Percentiles rank a stretch among this genome's conserved stretches.
phyloP scores from a whole-genome alignment of 2,329 filamentous ascomycete genomes.

The Rhynchosporium graminicola region DNA sequence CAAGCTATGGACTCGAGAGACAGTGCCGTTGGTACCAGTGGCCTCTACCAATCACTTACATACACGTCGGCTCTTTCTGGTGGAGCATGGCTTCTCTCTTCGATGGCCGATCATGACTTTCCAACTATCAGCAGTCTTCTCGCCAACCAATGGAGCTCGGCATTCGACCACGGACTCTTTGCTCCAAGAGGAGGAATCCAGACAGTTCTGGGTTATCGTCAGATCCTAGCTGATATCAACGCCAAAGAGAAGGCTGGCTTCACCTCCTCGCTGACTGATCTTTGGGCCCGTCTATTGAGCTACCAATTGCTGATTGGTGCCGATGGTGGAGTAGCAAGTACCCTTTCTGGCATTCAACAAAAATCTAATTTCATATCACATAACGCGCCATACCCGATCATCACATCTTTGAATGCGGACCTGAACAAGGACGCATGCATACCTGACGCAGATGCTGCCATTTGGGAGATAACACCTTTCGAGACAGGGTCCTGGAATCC shows the following conservation, averaged over 20 bases:
- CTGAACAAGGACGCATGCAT: conserved; percentile 5
- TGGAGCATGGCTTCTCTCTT: conserved; percentile 26
- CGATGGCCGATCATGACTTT: conserved; percentile 22
- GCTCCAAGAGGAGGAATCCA: neutral
- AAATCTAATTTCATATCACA: conserved; percentile 7
- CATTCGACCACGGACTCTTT: conserved; percentile 9
- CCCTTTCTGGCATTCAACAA: conserved; percentile 11
- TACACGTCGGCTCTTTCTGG: conserved; percentile 27
- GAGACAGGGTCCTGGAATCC: conserved; percentile 8
- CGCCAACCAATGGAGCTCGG: neutral
- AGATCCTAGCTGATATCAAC: conserved; percentile 11
- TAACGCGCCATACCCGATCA: conserved; percentile 10
- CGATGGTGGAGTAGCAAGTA: conserved; percentile 13
- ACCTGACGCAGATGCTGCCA: conserved; percentile 3
- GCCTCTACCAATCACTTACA: conserved; percentile 22
- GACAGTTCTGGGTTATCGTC: neutral
- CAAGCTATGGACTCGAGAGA: conserved; percentile 34
- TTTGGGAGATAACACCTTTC: conserved; percentile 15
- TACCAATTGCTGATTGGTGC: conserved; percentile 13
- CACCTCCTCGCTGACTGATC: conserved; percentile 6
- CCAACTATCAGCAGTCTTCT: conserved; percentile 13
- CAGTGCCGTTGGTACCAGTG: conserved; percentile 22
- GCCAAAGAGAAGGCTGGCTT: conserved; percentile 14
- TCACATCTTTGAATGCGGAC: conserved; percentile 6
- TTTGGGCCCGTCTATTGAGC: conserved; percentile 14